These are phyloP conservation scores for Emericellopsis atlantica DNA, from an alignment of 2,329 filamentous ascomycete genomes.

Conservation along the genomic window DNA sequence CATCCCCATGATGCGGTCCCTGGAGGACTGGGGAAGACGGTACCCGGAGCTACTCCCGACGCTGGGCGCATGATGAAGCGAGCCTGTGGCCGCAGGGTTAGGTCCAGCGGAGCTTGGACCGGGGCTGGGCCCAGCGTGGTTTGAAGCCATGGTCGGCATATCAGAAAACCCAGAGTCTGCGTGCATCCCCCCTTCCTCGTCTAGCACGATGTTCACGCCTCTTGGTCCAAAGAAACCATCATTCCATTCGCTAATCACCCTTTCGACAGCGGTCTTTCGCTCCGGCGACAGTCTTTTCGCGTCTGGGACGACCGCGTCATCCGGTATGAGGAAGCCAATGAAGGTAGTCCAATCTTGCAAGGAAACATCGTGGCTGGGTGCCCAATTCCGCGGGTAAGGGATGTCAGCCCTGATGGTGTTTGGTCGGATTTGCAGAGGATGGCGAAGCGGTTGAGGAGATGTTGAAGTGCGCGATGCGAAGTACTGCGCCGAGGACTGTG, in stretches of 20 bases:
- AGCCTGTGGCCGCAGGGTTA: too few relatives aligned
- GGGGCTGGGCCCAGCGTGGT: not conserved
- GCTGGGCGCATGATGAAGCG: too few relatives aligned
- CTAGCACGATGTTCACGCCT: slow-evolving; percentile 27
- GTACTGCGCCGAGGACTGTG: not conserved
- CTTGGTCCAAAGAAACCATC: slow-evolving; percentile 40
- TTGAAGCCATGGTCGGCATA: not conserved
- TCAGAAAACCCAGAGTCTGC: not conserved
- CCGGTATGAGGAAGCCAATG: slow-evolving; percentile 40
- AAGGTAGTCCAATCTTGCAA: slow-evolving; percentile 47
- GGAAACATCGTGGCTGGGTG: slow-evolving; percentile 24
- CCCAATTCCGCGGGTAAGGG: slow-evolving; percentile 1
- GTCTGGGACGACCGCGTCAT: slow-evolving; percentile 29
- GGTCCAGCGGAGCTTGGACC: not conserved
- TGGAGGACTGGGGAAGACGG: not conserved
- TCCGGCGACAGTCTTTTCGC: slow-evolving; percentile 13
- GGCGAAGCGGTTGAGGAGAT: not conserved
- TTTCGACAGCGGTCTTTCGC: slow-evolving; percentile 18
- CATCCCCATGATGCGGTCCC: not conserved
- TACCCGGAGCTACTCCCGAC: not conserved
- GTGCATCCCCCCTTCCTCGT: slow-evolving; percentile 3
- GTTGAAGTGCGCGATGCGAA: not conserved
- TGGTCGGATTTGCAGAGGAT: not conserved
- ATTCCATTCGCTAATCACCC: slow-evolving; percentile 41
- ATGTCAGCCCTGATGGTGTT: slow-evolving; percentile 1